phyloP scores from a whole-genome alignment of 140 eudicot genomes.

The Ambrosia hybrid region DNA sequence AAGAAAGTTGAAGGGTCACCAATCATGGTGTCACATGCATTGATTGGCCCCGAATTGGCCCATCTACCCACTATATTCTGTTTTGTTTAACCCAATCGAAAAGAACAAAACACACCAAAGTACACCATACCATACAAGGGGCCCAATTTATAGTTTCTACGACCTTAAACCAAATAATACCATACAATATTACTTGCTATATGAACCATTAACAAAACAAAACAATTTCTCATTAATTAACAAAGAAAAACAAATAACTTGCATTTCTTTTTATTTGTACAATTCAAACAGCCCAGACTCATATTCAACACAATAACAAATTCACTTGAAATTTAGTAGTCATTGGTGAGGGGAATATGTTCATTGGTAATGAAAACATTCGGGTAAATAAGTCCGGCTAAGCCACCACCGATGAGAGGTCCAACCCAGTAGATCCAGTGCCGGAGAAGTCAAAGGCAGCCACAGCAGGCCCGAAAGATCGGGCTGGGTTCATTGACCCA shows the following conservation, averaged over 20 bases:
- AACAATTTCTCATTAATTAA: constrained; percentile 27
- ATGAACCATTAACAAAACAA: constrained; percentile 11
- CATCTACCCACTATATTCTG: constrained; percentile 33
- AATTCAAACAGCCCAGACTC: background rate
- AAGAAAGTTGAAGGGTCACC: background rate
- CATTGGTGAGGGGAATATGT: constrained; percentile 49
- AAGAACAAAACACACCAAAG: constrained; percentile 8
- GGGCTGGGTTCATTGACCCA: constrained; percentile 48
- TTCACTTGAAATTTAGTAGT: constrained; percentile 31
- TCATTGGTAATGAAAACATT: constrained; percentile 8
- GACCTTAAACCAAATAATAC: background rate
- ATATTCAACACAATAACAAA: background rate
- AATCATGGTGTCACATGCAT: constrained; percentile 24
- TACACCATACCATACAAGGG: background rate
- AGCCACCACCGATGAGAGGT: constrained; percentile 15
- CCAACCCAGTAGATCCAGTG: constrained; percentile 52
- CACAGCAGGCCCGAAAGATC: constrained; percentile 25
- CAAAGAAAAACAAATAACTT: constrained; percentile 38
- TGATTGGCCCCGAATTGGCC: constrained; percentile 37
- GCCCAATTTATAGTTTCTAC: background rate
- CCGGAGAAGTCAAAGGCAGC: constrained; percentile 37
- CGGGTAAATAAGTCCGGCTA: constrained; percentile 11
- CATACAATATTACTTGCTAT: background rate
- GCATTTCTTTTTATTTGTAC: constrained; percentile 39
- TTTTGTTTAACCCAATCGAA: constrained; percentile 28